phyloP scores from a whole-genome alignment of 495 filamentous ascomycete genomes.

The Trichoderma erinaceum region DNA sequence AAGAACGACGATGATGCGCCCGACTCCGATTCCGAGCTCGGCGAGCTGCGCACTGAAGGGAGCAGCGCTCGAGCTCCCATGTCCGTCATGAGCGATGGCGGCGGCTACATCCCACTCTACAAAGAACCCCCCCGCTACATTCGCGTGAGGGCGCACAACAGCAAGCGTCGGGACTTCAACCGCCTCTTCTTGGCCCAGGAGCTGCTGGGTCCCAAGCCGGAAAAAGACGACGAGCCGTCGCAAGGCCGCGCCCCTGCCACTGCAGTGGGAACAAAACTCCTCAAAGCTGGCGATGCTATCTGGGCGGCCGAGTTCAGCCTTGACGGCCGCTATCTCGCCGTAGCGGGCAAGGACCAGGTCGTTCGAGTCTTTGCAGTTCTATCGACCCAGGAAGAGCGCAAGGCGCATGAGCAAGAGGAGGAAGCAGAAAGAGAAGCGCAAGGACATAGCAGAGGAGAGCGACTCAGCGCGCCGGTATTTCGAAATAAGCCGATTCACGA shows the following conservation, averaged over 20 bases:
- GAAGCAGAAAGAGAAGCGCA: conserved; percentile 43
- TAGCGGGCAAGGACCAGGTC: conserved; percentile 78
- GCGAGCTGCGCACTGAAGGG: conserved; percentile 66
- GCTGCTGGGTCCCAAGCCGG: conserved; percentile 43
- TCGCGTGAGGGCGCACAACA: conserved; percentile 72
- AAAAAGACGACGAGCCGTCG: conserved; percentile 16
- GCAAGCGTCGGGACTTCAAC: conserved; percentile 77
- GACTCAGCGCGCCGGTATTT: conserved; percentile 89
- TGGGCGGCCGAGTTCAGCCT: conserved; percentile 93
- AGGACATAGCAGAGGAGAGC: conserved; percentile 42
- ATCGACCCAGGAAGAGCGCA: conserved; percentile 70
- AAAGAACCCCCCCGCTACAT: conserved; percentile 90
- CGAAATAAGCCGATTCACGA: conserved; percentile 66
- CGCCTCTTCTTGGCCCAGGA: conserved; percentile 90
- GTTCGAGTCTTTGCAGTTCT: conserved; percentile 91
- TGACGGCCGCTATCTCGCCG: conserved; percentile 86
- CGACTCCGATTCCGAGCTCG: conserved; percentile 68
- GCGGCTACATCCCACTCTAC: conserved; percentile 78
- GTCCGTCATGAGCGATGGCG: conserved; percentile 57
- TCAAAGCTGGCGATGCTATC: conserved; percentile 51
- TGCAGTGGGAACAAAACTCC: conserved; percentile 31
- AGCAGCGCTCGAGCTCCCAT: conserved; percentile 76
- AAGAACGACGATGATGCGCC: conserved; percentile 52
- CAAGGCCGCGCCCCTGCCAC: conserved; percentile 19
- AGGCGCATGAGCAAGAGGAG: conserved; percentile 63